phyloP scores from a whole-genome alignment of 495 filamentous ascomycete genomes.

The Neurospora cerealis region DNA sequence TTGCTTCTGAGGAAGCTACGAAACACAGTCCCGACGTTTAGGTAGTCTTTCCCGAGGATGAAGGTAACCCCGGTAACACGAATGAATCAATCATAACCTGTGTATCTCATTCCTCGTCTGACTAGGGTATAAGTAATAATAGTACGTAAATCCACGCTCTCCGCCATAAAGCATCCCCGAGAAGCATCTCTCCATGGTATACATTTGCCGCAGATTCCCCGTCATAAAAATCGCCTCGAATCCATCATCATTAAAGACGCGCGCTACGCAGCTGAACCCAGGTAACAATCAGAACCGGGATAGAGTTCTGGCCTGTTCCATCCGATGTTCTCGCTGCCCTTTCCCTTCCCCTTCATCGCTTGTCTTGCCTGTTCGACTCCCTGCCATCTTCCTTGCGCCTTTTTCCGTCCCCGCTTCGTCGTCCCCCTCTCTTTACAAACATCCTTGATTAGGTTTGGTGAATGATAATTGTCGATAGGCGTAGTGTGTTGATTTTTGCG shows the following conservation, averaged over 20 bases:
- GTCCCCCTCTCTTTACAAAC: background rate
- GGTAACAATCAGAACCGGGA: background rate
- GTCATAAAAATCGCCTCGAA: background rate
- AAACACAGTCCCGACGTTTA: background rate
- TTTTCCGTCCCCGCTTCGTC: background rate
- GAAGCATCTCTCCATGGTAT: background rate
- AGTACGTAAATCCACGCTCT: background rate
- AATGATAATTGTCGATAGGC: background rate
- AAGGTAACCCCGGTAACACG: background rate
- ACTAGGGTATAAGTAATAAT: background rate
- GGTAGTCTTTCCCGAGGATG: background rate
- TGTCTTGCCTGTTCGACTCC: background rate
- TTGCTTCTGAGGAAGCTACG: background rate
- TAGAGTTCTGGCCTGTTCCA: background rate
- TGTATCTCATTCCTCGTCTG: background rate
- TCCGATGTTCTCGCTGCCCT: background rate
- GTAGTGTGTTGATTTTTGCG: background rate
- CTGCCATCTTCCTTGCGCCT: background rate
- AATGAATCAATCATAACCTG: background rate
- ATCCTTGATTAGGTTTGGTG: background rate
- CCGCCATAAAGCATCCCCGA: background rate
- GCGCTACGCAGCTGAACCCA: background rate
- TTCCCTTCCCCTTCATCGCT: background rate
- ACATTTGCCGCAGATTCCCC: background rate
- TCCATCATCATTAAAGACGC: background rate